Percentiles rank a stretch among this genome's conserved stretches.
phyloP scores from a whole-genome alignment of 768 basidiomycete species.

The Obba rivulosa region DNA sequence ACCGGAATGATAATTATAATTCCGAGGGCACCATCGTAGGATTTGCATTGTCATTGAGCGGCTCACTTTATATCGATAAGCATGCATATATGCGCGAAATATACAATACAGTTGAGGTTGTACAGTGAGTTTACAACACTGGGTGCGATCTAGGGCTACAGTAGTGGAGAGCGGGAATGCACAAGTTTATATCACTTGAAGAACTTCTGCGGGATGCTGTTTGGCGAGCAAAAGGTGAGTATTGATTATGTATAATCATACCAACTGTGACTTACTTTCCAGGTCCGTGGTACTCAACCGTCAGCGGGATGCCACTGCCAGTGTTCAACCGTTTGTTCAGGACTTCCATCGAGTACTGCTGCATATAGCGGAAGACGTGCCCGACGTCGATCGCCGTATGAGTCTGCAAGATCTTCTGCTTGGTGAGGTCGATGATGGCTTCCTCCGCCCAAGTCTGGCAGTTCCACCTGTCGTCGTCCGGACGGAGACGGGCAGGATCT shows the following conservation, averaged over 20 bases:
- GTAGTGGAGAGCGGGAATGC: too few species aligned
- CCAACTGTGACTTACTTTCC: conserved; percentile 1
- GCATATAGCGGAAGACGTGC: conserved; percentile 4
- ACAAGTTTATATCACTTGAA: neutral
- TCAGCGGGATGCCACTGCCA: conserved; percentile 5
- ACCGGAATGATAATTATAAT: too few species aligned
- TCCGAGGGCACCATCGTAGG: too few species aligned
- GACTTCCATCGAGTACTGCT: conserved; percentile 3
- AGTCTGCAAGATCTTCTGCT: neutral
- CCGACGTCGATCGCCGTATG: neutral
- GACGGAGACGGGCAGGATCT: conserved; percentile 1
- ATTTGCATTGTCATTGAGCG: too few species aligned
- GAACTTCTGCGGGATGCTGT: conserved; percentile 4
- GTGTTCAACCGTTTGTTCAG: neutral
- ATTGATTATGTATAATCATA: neutral
- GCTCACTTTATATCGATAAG: too few species aligned
- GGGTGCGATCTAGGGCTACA: too few species aligned
- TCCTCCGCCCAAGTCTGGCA: conserved; percentile 11
- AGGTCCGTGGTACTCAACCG: conserved; percentile 4
- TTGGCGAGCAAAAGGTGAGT: neutral
- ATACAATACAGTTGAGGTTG: too few species aligned
- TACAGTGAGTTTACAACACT: too few species aligned
- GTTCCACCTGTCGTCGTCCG: conserved; percentile 6
- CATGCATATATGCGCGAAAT: too few species aligned
- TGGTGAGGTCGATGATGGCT: conserved; percentile 5